These are phyloP conservation scores for Penicillium nucicola DNA, from an alignment of 495 filamentous ascomycete genomes.

Conservation along the genomic window DNA sequence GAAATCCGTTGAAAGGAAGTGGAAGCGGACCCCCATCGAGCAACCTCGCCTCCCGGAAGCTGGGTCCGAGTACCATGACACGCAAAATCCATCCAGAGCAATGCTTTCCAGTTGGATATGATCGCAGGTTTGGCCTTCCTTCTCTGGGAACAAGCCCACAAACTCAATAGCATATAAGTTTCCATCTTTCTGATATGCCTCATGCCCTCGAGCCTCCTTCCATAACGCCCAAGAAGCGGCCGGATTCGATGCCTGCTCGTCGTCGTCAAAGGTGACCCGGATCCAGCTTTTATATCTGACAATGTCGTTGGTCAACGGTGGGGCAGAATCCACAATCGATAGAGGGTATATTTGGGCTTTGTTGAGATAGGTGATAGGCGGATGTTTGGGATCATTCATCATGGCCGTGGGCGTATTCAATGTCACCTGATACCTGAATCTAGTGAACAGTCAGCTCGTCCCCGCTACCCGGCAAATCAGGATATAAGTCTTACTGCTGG, in stretches of 20 bases:
- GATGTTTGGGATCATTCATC: neutral
- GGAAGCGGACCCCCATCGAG: neutral
- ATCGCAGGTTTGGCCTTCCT: neutral
- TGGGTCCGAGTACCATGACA: neutral
- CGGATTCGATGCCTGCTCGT: neutral
- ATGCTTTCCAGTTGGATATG: neutral
- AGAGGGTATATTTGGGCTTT: neutral
- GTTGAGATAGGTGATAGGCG: constrained; percentile 1
- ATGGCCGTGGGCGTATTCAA: constrained; percentile 1
- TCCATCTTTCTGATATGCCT: neutral
- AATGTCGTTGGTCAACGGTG: neutral
- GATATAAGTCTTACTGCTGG: too few species aligned
- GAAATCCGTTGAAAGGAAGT: neutral
- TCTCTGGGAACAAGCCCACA: neutral
- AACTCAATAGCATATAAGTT: neutral
- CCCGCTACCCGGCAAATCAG: too few species aligned
- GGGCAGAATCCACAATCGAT: neutral
- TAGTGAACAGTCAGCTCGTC: neutral
- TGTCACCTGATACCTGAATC: neutral
- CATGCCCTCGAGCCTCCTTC: neutral
- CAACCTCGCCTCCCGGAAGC: neutral
- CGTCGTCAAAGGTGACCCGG: neutral
- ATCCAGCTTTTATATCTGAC: neutral
- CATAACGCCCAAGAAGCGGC: neutral
- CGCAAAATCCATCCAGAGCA: neutral